These are phyloP conservation scores for Onygenales sp. DNA, from an alignment of 2,329 filamentous ascomycete genomes.

Conservation along the genomic window DNA sequence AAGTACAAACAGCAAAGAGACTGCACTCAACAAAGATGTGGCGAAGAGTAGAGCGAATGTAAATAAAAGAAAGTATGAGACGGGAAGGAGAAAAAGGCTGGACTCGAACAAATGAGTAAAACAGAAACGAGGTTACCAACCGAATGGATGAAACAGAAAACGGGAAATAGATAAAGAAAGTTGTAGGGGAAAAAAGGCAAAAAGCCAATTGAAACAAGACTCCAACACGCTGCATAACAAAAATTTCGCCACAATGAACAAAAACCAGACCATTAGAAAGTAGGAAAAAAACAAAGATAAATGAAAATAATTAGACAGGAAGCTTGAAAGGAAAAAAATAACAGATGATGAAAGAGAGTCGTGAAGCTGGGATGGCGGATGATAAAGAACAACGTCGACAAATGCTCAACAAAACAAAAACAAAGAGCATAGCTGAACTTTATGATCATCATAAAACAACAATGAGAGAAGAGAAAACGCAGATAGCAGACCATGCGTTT, in stretches of 20 bases:
- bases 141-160: neutral
- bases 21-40: neutral
- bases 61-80: neutral
- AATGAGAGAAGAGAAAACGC: neutral
- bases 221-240: neutral
- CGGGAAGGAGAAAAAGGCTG: neutral
- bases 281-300: neutral
- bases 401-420: neutral
- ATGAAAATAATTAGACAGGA: neutral
- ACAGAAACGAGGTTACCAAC: neutral
- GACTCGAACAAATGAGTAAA: neutral
- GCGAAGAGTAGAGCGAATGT: neutral
- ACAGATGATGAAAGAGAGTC: neutral
- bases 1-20: neutral
- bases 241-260: neutral
- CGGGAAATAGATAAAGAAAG: neutral
- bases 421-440: neutral
- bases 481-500: neutral
- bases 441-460: slow-evolving; percentile 3
- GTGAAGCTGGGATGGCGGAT: neutral
- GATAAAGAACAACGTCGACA: neutral
- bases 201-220: neutral
- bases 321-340: neutral
- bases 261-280: neutral
- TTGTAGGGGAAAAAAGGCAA: neutral